Conservation (phyloP, 345 rosid genomes). For the Eucalyptus tenuipes region DNA sequence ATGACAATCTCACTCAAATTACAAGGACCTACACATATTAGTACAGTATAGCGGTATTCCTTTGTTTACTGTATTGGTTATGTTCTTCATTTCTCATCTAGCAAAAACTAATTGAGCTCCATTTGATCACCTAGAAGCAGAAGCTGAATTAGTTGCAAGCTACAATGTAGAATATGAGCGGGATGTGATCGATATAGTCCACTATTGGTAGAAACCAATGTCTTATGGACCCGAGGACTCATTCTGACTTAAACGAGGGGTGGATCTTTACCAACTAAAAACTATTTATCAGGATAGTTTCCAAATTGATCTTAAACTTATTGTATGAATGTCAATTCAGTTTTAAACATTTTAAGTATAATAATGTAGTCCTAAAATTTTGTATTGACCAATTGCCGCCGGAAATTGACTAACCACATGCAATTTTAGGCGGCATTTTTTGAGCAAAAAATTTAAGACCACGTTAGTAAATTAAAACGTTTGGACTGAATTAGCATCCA, state of each 20-base stretch:
- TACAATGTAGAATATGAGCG: too few species aligned
- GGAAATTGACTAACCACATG: neutral
- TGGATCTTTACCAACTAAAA: too few species aligned
- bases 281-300: neutral
- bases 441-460: neutral
- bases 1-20: too few species aligned
- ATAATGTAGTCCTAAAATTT: neutral
- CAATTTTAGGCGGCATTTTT: neutral
- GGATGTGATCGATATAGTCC: too few species aligned
- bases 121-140: too few species aligned
- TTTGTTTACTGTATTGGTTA: neutral
- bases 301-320: neutral
- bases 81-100: neutral
- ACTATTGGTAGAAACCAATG: too few species aligned
- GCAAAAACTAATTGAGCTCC: neutral
- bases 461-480: neutral
- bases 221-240: too few species aligned
- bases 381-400: accelerated
- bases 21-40: too few species aligned
- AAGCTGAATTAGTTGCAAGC: too few species aligned
- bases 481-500: accelerated
- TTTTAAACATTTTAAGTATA: neutral
- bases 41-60: accelerated
- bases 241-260: too few species aligned
- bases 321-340: neutral